Evolutionary conservation across 2,329 filamentous ascomycete genomes (phyloP).

Genomic region (Fusarium transvaalense): DNA sequence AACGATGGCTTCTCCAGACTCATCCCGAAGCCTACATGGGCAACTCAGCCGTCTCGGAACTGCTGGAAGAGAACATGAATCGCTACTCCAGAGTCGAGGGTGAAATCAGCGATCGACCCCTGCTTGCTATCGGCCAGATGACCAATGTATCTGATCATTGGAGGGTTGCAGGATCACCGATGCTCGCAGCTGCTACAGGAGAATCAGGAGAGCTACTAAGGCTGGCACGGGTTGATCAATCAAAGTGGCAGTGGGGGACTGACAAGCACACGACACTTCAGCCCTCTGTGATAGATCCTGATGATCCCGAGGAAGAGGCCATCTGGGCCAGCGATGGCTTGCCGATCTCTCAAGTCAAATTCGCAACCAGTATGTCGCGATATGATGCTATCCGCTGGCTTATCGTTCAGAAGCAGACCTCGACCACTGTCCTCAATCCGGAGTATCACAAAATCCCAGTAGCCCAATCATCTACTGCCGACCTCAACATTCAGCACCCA

Average conservation of each 20-base stretch:
- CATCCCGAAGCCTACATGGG: constrained; percentile 65
- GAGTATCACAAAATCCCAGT: constrained; percentile 59
- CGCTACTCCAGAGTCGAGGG: constrained; percentile 49
- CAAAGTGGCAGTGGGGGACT: constrained; percentile 67
- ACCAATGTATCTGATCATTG: constrained; percentile 54
- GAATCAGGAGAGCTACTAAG: constrained; percentile 69
- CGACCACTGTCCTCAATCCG: constrained; percentile 66
- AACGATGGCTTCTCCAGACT: constrained; percentile 63
- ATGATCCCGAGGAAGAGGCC: constrained; percentile 60
- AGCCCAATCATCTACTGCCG: constrained; percentile 32
- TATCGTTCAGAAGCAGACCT: constrained; percentile 65
- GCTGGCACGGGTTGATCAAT: constrained; percentile 63
- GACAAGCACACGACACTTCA: constrained; percentile 61
- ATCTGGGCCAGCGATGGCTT: constrained; percentile 67
- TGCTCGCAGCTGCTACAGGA: constrained; percentile 66
- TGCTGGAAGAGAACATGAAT: constrained; percentile 55
- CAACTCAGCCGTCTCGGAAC: constrained; percentile 49
- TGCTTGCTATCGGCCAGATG: constrained; percentile 70
- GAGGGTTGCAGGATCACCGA: constrained; percentile 48
- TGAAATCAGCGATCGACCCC: constrained; percentile 34
- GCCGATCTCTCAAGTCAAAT: constrained; percentile 65
- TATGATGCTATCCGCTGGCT: constrained; percentile 62
- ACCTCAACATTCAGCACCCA: constrained; percentile 41
- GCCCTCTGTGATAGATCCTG: constrained; percentile 58
- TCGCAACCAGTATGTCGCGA: constrained; percentile 56